phyloP scores from a whole-genome alignment of 208 protist species.

The Trypanosoma grayi region DNA sequence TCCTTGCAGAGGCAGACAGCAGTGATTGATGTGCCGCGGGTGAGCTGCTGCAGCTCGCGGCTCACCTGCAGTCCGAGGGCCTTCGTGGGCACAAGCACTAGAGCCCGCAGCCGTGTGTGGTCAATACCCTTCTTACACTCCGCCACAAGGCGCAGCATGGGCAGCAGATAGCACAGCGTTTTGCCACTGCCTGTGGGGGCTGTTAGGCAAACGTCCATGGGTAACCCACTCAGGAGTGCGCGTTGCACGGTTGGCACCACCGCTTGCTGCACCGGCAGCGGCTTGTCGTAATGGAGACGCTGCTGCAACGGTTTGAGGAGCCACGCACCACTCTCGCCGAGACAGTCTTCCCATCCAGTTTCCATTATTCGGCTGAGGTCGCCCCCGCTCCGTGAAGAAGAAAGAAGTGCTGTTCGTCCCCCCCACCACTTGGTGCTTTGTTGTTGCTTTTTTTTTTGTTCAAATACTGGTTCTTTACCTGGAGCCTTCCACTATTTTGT shows the following conservation, averaged over 20 bases:
- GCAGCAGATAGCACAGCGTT: conserved; percentile 87
- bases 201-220: conserved; percentile 87
- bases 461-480: too few species aligned
- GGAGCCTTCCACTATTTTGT: too few species aligned
- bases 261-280: conserved; percentile 79
- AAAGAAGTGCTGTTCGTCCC: too few species aligned
- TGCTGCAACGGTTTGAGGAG: conserved; percentile 48
- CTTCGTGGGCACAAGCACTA: conserved; percentile 84
- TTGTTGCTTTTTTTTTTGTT: too few species aligned
- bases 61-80: conserved; percentile 80
- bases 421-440: too few species aligned
- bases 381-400: too few species aligned
- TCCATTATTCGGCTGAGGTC: background rate
- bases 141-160: conserved; percentile 63
- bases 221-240: conserved; percentile 65
- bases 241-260: conserved; percentile 70
- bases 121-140: conserved; percentile 58
- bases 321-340: conserved; percentile 41
- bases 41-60: conserved; percentile 60
- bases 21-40: conserved; percentile 60
- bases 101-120: conserved; percentile 55
- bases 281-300: conserved; percentile 51
- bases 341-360: conserved; percentile 28
- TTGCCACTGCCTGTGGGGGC: conserved; percentile 90
- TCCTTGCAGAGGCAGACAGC: conserved; percentile 62